Conservation (phyloP, 805 yeast genomes). For the Blastobotrys robertii region DNA sequence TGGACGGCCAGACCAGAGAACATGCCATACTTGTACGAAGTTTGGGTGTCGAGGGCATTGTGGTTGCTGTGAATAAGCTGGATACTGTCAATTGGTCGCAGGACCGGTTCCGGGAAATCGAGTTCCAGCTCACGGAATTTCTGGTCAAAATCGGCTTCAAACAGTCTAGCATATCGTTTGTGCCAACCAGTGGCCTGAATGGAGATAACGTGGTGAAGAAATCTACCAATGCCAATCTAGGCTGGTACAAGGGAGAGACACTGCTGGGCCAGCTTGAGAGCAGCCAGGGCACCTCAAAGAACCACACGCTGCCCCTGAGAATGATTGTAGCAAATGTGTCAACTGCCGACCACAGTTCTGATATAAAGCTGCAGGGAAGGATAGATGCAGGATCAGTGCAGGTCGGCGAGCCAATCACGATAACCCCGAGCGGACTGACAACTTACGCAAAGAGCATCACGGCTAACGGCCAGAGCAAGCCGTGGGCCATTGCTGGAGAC, state of each 20-base stretch:
- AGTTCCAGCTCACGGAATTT: constrained; percentile 39
- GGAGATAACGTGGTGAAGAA: constrained; percentile 56
- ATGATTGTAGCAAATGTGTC: constrained; percentile 57
- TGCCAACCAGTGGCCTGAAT: constrained; percentile 61
- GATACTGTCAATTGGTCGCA: constrained; percentile 53
- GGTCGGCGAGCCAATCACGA: constrained; percentile 53
- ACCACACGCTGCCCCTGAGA: constrained; percentile 37
- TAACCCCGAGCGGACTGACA: constrained; percentile 39
- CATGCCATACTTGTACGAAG: constrained; percentile 61
- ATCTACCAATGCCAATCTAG: constrained; percentile 10
- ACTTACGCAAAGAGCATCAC: constrained; percentile 16
- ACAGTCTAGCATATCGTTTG: constrained; percentile 33
- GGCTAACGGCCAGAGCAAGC: constrained; percentile 1
- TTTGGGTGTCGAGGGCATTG: constrained; percentile 51
- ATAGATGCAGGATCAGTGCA: constrained; percentile 60
- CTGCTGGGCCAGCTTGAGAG: constrained; percentile 18
- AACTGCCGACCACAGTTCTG: constrained; percentile 38
- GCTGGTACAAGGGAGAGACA: constrained; percentile 42
- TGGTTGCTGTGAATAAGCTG: constrained; percentile 62
- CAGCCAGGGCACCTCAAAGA: constrained; percentile 20
- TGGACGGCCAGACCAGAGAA: constrained; percentile 71
- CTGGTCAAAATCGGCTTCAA: constrained; percentile 44
- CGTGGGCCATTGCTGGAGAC: constrained; percentile 44
- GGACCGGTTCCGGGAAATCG: constrained; percentile 42
- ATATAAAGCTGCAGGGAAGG: constrained; percentile 52